Evolutionary conservation across 139 green algal genomes (phyloP), one percentile per base, ranked within the genome.

Genomic region (Coelastrella sp.): DNA sequence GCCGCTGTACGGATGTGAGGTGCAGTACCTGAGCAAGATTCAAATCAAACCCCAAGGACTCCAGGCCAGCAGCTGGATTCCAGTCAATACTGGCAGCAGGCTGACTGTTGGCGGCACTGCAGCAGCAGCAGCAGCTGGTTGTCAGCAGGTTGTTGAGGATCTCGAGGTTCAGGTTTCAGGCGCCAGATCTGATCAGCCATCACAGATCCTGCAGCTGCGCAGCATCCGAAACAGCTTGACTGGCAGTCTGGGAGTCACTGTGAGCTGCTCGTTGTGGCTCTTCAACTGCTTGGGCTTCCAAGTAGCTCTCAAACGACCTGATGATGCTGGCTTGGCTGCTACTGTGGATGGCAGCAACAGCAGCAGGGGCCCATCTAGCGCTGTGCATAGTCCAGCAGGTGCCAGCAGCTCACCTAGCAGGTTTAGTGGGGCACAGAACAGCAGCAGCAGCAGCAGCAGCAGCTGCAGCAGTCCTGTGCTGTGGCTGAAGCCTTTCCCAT

Each of bases 41-140:
- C 17, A 65, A 27, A 68, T 96, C 1, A 80, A 91, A 49, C 76
- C 90, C 56, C 25, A 90, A 22, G 94, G 92, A 19, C 94, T 94
- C 85, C 76, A 91, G 25, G 57, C 73, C 72, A 93, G 91, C 22
- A 25, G 11, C 7, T 92, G 82, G 82, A 60, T 95, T 22, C 59
- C 82, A 0, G 73, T 92, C 22, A 83, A 70, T 70, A 17, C 15
- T 22, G 63, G 63, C 12, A 14, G 12, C 3, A 70, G 15, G 63
- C 63, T 66, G 11, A 66, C 74, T 68, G 87, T 20, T 22, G 73
- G 70, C 73, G 27, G 65, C 83, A 88, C 84, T 82, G 84, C 85
- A 90, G 85, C 72, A 74, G 85, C 58, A 81, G 57, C 57, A 89
- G 84, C 70, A 73, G 84, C 56, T 59, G 84, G 56, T 22, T 49